A percentile compares a stretch with the other conserved stretches of the same genome.
phyloP scores from a whole-genome alignment of 2,329 filamentous ascomycete species.

The Epichloe gansuensis region DNA sequence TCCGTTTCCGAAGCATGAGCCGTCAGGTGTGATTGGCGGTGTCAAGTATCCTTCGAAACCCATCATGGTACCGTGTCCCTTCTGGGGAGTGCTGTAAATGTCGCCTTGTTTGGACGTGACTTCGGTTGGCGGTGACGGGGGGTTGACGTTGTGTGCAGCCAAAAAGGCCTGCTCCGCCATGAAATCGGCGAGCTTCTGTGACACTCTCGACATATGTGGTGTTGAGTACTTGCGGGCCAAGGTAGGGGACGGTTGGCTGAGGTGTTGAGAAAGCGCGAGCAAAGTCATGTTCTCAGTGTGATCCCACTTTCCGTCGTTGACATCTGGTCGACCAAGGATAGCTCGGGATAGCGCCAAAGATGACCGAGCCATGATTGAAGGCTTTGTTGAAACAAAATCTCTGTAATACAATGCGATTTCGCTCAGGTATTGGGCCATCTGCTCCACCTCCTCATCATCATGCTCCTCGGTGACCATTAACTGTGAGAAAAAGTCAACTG shows the following conservation, averaged over 20 bases:
- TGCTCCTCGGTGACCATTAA: constrained; percentile 69
- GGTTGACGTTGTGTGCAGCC: constrained; percentile 33
- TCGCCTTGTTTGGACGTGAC: constrained; percentile 39
- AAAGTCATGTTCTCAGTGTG: constrained; percentile 56
- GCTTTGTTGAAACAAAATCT: constrained; percentile 86
- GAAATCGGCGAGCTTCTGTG: constrained; percentile 43
- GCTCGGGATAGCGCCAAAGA: constrained; percentile 77
- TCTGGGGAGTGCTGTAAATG: constrained; percentile 68
- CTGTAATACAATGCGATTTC: constrained; percentile 94
- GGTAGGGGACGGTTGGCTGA: constrained; percentile 45
- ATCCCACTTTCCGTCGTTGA: constrained; percentile 65
- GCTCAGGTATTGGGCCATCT: constrained; percentile 87
- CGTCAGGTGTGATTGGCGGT: constrained; percentile 73
- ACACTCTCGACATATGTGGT: constrained; percentile 38
- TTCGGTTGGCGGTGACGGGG: constrained; percentile 51
- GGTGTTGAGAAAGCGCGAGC: constrained; percentile 44
- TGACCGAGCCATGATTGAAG: constrained; percentile 80
- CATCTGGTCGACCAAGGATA: constrained; percentile 69
- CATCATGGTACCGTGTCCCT: constrained; percentile 51
- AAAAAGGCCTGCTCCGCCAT: constrained; percentile 46
- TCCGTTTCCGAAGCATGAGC: constrained; percentile 36
- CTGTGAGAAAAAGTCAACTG: constrained; percentile 86
- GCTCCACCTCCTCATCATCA: constrained; percentile 75
- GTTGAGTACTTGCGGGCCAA: constrained; percentile 48
- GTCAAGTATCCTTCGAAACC: constrained; percentile 68